Evolutionary conservation across 139 green algal genomes (phyloP).

Genomic region (Coccomyxa sp.): DNA sequence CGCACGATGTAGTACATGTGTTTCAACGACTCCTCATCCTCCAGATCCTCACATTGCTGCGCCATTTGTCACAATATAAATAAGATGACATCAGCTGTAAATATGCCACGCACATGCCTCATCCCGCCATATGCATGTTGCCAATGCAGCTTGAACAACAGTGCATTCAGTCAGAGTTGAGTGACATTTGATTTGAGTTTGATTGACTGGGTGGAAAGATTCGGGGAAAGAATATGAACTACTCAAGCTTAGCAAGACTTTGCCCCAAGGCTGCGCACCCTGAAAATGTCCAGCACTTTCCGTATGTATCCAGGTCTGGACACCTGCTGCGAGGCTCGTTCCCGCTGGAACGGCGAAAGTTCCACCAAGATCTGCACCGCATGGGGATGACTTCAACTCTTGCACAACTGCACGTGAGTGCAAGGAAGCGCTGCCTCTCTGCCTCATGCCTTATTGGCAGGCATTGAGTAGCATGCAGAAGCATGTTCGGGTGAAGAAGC

Average conservation of each 20-base stretch:
- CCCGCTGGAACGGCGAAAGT: constrained; percentile 64
- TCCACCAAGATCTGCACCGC: constrained; percentile 48
- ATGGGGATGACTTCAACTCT: not conserved
- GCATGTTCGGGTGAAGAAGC: too few species aligned
- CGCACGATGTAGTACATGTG: constrained; percentile 70
- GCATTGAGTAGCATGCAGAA: too few species aligned
- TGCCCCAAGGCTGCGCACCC: constrained; percentile 26
- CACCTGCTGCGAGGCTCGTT: constrained; percentile 67
- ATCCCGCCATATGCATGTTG: not conserved
- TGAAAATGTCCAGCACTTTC: constrained; percentile 84
- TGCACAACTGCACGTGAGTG: too few species aligned
- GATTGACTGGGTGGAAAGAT: too few species aligned
- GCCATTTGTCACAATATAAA: not conserved
- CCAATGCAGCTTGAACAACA: not conserved
- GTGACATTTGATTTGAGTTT: not conserved
- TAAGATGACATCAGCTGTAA: not conserved
- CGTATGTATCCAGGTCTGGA: constrained; percentile 53
- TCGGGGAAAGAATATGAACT: too few species aligned
- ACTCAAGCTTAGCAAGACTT: not conserved
- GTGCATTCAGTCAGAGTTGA: not conserved
- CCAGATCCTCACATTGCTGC: constrained; percentile 88
- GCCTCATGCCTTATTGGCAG: too few species aligned
- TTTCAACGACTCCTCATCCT: constrained; percentile 75
- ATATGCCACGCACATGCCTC: not conserved
- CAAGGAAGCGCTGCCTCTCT: too few species aligned